Base-by-base conservation (phyloP, 805 yeast species). In the Saturnispora bothae region DNA sequence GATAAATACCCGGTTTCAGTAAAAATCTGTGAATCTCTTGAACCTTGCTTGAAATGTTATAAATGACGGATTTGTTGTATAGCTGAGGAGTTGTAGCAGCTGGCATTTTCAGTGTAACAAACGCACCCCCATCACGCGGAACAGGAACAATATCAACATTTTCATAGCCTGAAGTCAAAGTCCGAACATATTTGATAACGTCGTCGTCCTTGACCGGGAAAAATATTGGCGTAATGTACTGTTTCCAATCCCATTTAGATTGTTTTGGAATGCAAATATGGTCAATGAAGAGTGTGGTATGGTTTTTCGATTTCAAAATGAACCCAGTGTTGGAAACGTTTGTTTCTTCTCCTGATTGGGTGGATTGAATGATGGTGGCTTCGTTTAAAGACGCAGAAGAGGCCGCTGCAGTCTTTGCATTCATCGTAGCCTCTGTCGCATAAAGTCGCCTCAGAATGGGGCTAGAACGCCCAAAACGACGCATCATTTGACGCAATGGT, bases 111-210 rank as follows among this genome's bases (percentile, higher is more conserved):
- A 80, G 80, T 46, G 79, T 80, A 27, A 84, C 92, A 66, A 89
- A 88, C 2, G 85, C 96, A 32, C 97, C 97, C 37, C 96, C 95
- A 52, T 92, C 98, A 43, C 94, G 66, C 40, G 65, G 66, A 39
- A 88, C 70, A 0, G 92, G 81, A 23, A 78, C 72, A 22, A 84
- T 67, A 2, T 77, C 76, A 5, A 71, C 65, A 34, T 39, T 23
- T 12, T 38, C 31, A 28, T 47, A 46, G 5, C 70, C 65, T 26
- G 63, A 59, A 0, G 74, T 68, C 10, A 68, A 52, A 2, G 50
- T 45, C 37, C 55, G 37, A 4, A 59, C 54, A 26, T 44, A 49
- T 3, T 49, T 33, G 28, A 41, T 45, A 7, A 72, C 38, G 6
- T 48, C 61, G 25, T 60, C 61, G 1, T 59, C 63, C 18, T 67